These are phyloP conservation scores for Erysimum cheiranthoides DNA, from an alignment of 345 rosid genomes.

Conservation along the genomic window DNA sequence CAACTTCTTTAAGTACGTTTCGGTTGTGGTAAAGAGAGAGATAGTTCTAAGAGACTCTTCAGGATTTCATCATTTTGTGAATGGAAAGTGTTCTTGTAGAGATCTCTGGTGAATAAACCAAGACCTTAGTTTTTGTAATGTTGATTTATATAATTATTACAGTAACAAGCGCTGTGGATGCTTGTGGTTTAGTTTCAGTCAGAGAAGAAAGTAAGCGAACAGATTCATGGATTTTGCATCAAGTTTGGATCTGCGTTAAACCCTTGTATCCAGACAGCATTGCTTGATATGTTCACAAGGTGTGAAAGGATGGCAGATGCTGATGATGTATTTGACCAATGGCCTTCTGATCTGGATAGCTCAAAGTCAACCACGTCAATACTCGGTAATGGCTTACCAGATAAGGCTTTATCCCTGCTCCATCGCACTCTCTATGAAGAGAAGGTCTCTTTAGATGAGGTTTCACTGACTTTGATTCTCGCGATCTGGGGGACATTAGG, in stretches of 20 bases:
- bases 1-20: slow-evolving; percentile 63
- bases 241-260: slow-evolving; percentile 71
- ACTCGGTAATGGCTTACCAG: slow-evolving; percentile 69
- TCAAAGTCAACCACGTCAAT: slow-evolving; percentile 69
- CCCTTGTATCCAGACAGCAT: slow-evolving; percentile 64
- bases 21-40: slow-evolving; percentile 63
- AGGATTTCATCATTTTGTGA: slow-evolving; percentile 75
- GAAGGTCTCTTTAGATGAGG: slow-evolving; percentile 61
- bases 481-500: slow-evolving; percentile 81
- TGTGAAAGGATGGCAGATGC: slow-evolving; percentile 87
- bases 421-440: slow-evolving; percentile 49
- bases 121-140: slow-evolving; percentile 5
- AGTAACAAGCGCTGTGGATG: slow-evolving; percentile 63
- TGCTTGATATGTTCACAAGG: slow-evolving; percentile 80
- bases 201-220: slow-evolving; percentile 56
- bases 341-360: slow-evolving; percentile 57
- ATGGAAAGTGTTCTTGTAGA: slow-evolving; percentile 79
- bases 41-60: slow-evolving; percentile 76
- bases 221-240: slow-evolving; percentile 70
- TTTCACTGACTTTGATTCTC: slow-evolving; percentile 59
- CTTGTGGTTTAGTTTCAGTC: slow-evolving; percentile 61
- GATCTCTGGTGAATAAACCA: slow-evolving; percentile 61
- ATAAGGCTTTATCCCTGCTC: slow-evolving; percentile 67
- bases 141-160: slow-evolving; percentile 34
- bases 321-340: slow-evolving; percentile 58